phyloP scores from a whole-genome alignment of 2,329 filamentous ascomycete genomes.

The Sarocladiaceae sp. region DNA sequence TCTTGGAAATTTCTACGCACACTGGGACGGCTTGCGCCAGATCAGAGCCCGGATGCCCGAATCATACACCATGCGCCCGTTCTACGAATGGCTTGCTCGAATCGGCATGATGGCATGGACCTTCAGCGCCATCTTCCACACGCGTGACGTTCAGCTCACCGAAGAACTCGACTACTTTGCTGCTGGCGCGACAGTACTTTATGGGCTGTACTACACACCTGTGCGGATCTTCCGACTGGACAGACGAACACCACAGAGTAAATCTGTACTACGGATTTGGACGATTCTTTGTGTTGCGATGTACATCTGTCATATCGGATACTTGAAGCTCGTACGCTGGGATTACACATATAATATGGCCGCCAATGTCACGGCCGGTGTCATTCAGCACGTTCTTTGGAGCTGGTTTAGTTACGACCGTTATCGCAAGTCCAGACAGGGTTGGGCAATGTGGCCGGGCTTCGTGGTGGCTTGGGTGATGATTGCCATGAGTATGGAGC shows the following conservation, averaged over 20 bases:
- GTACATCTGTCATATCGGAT: constrained; percentile 74
- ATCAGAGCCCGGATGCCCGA: constrained; percentile 67
- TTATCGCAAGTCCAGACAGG: constrained; percentile 65
- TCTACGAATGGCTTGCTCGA: constrained; percentile 76
- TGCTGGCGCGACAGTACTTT: constrained; percentile 84
- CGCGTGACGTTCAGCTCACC: constrained; percentile 76
- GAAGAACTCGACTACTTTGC: constrained; percentile 97
- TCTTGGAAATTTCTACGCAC: constrained; percentile 83
- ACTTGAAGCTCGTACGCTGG: constrained; percentile 82
- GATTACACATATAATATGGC: constrained; percentile 98
- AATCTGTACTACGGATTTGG: constrained; percentile 65
- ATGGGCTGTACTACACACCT: constrained; percentile 81
- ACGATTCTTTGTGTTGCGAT: constrained; percentile 65
- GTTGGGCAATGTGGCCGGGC: constrained; percentile 87
- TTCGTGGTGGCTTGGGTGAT: constrained; percentile 89
- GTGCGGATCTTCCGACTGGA: constrained; percentile 84
- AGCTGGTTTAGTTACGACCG: constrained; percentile 73
- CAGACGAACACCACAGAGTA: constrained; percentile 37
- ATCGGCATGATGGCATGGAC: constrained; percentile 81
- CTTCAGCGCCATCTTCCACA: constrained; percentile 90
- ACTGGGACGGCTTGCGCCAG: constrained; percentile 70
- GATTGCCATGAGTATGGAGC: constrained; percentile 89
- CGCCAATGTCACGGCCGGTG: constrained; percentile 77
- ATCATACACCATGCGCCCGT: constrained; percentile 71
- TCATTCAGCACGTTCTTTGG: constrained; percentile 81